phyloP scores from a whole-genome alignment of 1,284 basidiomycete genomes.

The Ceratobasidium sp. region DNA sequence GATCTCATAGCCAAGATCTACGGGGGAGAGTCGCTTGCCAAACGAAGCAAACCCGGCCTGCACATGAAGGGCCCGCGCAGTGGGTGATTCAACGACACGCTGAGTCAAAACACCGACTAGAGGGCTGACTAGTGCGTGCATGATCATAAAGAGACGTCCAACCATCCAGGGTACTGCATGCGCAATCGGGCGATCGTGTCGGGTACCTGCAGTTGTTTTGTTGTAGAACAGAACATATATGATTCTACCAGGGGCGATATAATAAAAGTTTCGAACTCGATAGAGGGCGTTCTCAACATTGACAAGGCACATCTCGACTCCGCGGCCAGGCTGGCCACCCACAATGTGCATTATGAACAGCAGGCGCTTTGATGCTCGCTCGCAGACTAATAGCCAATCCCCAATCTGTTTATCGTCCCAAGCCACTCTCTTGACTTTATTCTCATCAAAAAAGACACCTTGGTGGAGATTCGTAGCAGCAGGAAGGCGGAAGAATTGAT shows the following conservation, averaged over 20 bases:
- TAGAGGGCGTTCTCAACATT: not conserved
- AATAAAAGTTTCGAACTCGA: not conserved
- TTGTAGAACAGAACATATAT: not conserved
- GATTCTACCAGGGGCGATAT: not conserved
- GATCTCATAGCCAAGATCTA: no score
- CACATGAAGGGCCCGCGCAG: no score
- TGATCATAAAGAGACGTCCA: not conserved
- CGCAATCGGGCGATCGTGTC: not conserved
- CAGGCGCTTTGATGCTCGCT: not conserved
- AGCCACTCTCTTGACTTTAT: no score
- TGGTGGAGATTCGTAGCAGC: no score
- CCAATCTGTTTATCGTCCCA: no score
- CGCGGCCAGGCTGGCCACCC: constrained; percentile 9
- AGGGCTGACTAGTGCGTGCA: not conserved
- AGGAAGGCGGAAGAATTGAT: no score
- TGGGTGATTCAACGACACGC: no score
- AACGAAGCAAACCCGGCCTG: no score
- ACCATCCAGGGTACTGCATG: constrained; percentile 18
- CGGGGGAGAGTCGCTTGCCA: no score
- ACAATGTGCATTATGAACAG: not conserved
- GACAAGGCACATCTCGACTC: not conserved
- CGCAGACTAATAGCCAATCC: no score
- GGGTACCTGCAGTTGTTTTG: constrained; percentile 3
- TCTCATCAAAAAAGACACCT: no score
- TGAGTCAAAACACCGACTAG: no score